Base-by-base conservation (phyloP, 2,329 filamentous ascomycete species). In the Ceratocystis harringtonii region DNA sequence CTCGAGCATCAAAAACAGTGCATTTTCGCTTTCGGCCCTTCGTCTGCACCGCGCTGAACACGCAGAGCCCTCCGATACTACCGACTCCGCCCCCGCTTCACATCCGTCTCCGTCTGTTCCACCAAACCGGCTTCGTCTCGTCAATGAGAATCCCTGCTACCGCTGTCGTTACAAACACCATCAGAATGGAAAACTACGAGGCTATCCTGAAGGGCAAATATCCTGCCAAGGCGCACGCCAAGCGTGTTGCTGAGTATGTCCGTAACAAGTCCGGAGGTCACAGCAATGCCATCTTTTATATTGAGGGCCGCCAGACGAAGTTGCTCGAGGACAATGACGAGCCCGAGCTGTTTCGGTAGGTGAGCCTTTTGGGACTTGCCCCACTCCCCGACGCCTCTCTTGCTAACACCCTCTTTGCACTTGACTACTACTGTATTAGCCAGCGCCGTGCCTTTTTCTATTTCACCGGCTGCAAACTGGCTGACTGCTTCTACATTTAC, bases 361-460 rank as follows among this genome's bases (percentile, higher is more conserved):
- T 58, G 10, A 22, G 50, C 50, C 50, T 55, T 25, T 55, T 30
- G 12, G 2, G 22, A 15, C 50, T 12, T 19, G n/a, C 19, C n/a
- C 1, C 2, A 7, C 50, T 55, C 10, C 8, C 4, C 5, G 3
- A 19, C 6, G 19, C 50, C 5, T 25, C 19, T 6, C 50, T 25
- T 6, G 50, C 50, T 55, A 55, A 55, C 50, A 8, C n/a, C 3
- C 7, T 6, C 3, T 19, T 17, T 44, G 8, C n/a, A n/a, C 22
- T 22, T 30, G 8, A 6, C 25, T 43, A 15, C 3, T 12, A 50
- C 12, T 5, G 2, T 62, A n/a, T 22, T 70, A 91, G 90, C 69
- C 92, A 96, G 76, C 89, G 92, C 69, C 87, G 94, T 65, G 89
- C 85, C 75, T 99, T 99, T 78, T 96, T 89, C 82, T 99, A 99